These are phyloP conservation scores for Crithidia bombi DNA, from an alignment of 208 protist species.

Conservation along the genomic window DNA sequence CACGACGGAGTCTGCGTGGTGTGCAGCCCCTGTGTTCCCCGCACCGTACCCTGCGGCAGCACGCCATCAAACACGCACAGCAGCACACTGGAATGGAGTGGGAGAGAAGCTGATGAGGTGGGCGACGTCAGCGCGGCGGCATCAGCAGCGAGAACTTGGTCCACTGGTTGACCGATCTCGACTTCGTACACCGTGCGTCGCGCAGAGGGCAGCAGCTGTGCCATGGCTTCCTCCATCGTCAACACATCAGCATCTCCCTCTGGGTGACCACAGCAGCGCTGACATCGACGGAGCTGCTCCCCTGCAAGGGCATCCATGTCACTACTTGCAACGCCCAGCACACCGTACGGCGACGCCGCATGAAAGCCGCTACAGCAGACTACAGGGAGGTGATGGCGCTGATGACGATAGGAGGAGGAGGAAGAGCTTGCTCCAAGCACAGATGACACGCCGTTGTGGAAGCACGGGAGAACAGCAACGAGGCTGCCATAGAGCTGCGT, in stretches of 20 bases:
- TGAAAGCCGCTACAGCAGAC: constrained; percentile 17
- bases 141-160: background rate
- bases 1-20: background rate
- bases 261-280: background rate
- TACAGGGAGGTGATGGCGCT: constrained; percentile 6
- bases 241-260: no score
- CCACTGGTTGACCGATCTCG: background rate
- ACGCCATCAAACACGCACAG: constrained; percentile 24
- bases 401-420: no score
- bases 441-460: background rate
- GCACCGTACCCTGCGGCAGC: background rate
- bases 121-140: background rate
- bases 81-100: constrained; percentile 19
- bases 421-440: background rate
- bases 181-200: constrained; percentile 26
- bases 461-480: constrained; percentile 8
- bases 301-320: constrained; percentile 13
- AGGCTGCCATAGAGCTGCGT: constrained; percentile 21
- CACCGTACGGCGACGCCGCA: constrained; percentile 16
- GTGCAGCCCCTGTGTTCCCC: constrained; percentile 3
- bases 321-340: constrained; percentile 12
- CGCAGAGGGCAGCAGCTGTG: constrained; percentile 23
- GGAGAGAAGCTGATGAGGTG: background rate
- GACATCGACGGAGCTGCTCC: background rate
- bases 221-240: constrained; percentile 15